phyloP scores from a whole-genome alignment of 306 rosid genomes.

The Psophocarpus tetragonolobus region DNA sequence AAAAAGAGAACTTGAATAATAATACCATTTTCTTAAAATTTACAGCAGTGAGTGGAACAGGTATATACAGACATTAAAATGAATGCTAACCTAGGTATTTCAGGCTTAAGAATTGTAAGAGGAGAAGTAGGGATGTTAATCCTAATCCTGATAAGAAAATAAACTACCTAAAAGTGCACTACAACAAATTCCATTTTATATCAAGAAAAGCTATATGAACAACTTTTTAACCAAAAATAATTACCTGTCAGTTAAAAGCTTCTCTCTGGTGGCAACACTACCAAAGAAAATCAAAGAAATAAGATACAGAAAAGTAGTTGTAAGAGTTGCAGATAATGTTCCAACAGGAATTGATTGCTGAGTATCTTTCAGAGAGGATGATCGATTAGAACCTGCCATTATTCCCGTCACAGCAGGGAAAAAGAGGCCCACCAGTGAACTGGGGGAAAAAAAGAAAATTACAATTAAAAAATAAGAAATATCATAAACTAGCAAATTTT shows the following conservation, averaged over 20 bases:
- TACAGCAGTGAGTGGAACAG: background rate
- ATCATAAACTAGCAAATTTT: slow-evolving; percentile 10
- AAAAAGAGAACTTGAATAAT: background rate
- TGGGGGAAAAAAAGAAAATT: slow-evolving; percentile 40
- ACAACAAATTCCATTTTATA: background rate
- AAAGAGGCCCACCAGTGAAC: slow-evolving; percentile 98
- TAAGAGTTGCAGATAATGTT: slow-evolving; percentile 86
- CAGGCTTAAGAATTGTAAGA: background rate
- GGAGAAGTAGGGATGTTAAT: background rate
- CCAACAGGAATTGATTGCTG: slow-evolving; percentile 98
- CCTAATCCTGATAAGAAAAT: background rate
- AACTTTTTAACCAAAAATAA: slow-evolving; percentile 21
- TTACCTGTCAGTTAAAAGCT: slow-evolving; percentile 91
- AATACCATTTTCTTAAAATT: background rate
- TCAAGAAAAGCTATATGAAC: background rate
- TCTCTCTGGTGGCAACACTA: slow-evolving; percentile 76
- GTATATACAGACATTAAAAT: background rate
- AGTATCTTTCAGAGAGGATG: slow-evolving; percentile 92
- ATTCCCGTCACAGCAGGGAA: slow-evolving; percentile 99
- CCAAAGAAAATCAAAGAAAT: slow-evolving; percentile 87
- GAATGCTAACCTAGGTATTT: background rate
- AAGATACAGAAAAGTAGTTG: slow-evolving; percentile 72
- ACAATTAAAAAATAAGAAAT: slow-evolving; percentile 33
- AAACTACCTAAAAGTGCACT: background rate
- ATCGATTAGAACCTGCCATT: slow-evolving; percentile 99